A percentile compares a stretch with the other conserved stretches of the same genome.
Conservation (phyloP, 352 stramenopile species). For the Halophytophthora polymorphica region DNA sequence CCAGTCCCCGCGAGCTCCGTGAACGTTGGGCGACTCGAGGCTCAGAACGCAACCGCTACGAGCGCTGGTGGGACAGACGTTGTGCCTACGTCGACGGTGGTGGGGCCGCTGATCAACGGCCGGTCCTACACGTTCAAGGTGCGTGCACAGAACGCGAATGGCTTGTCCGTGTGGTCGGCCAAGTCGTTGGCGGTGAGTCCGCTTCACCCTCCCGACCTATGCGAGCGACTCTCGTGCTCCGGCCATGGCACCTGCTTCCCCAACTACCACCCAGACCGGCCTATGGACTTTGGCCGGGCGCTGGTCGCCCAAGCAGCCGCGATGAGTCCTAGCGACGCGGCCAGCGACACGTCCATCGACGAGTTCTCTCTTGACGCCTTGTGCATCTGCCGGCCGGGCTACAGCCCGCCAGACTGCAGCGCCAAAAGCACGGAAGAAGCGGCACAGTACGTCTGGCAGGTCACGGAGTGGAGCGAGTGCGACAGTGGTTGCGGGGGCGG, state of each 20-base stretch:
- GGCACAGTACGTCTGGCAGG: slow-evolving; percentile 45
- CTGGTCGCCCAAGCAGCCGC: background rate
- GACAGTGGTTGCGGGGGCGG: slow-evolving; percentile 64
- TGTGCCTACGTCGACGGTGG: slow-evolving; percentile 35
- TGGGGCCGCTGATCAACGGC: slow-evolving; percentile 53
- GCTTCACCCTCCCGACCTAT: slow-evolving; percentile 70
- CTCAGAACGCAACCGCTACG: slow-evolving; percentile 7
- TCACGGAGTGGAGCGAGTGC: slow-evolving; percentile 55
- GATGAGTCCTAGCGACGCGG: background rate
- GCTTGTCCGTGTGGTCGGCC: slow-evolving; percentile 65
- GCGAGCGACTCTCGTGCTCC: slow-evolving; percentile 53
- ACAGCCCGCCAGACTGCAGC: slow-evolving; percentile 62
- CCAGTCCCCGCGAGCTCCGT: slow-evolving; percentile 16
- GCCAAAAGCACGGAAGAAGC: slow-evolving; percentile 30
- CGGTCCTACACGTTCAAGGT: slow-evolving; percentile 73
- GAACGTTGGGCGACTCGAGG: background rate
- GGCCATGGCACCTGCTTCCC: slow-evolving; percentile 69
- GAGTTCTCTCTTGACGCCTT: slow-evolving; percentile 30
- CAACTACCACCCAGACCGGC: slow-evolving; percentile 35
- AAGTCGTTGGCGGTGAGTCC: slow-evolving; percentile 70
- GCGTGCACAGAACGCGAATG: slow-evolving; percentile 57
- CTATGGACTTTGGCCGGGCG: background rate
- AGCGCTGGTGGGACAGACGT: slow-evolving; percentile 4
- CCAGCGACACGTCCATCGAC: slow-evolving; percentile 16
- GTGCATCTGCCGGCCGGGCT: slow-evolving; percentile 66